These are phyloP conservation scores for Huntiella abstrusa DNA, from an alignment of 2,329 filamentous ascomycete genomes.

Conservation along the genomic window DNA sequence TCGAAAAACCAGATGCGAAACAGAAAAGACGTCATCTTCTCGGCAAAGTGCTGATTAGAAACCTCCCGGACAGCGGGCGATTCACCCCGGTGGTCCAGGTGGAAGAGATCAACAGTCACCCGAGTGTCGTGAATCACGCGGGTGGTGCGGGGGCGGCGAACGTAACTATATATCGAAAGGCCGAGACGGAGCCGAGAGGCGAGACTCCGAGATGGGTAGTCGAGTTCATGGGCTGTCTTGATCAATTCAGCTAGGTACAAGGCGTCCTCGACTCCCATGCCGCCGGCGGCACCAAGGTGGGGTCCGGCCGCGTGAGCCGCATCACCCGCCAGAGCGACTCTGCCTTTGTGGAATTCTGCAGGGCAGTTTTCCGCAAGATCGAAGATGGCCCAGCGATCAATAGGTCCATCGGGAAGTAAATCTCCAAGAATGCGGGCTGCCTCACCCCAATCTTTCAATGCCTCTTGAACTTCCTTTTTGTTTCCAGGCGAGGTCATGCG, in stretches of 20 bases:
- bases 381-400: slow-evolving; percentile 19
- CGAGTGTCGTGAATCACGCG: slow-evolving; percentile 17
- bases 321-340: slow-evolving; percentile 14
- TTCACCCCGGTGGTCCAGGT: slow-evolving; percentile 5
- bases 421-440: slow-evolving; percentile 20
- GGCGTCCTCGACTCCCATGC: slow-evolving; percentile 17
- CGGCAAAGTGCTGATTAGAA: no score
- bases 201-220: neutral
- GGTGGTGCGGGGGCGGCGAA: slow-evolving; percentile 17
- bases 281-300: slow-evolving; percentile 15
- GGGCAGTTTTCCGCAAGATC: slow-evolving; percentile 10
- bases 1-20: no score
- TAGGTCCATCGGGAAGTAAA: slow-evolving; percentile 25
- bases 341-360: slow-evolving; percentile 11
- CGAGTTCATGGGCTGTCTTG: neutral
- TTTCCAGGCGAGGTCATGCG: slow-evolving; percentile 1
- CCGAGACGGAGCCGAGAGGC: slow-evolving; percentile 11
- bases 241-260: slow-evolving; percentile 4
- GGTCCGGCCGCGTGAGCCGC: slow-evolving; percentile 16
- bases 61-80: no score
- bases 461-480: neutral
- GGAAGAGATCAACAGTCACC: slow-evolving; percentile 17
- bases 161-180: slow-evolving; percentile 15
- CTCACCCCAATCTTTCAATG: neutral
- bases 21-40: no score